These are phyloP conservation scores for Rhinocladiella similis DNA, from an alignment of 2,329 filamentous ascomycete species.

Conservation along the genomic window DNA sequence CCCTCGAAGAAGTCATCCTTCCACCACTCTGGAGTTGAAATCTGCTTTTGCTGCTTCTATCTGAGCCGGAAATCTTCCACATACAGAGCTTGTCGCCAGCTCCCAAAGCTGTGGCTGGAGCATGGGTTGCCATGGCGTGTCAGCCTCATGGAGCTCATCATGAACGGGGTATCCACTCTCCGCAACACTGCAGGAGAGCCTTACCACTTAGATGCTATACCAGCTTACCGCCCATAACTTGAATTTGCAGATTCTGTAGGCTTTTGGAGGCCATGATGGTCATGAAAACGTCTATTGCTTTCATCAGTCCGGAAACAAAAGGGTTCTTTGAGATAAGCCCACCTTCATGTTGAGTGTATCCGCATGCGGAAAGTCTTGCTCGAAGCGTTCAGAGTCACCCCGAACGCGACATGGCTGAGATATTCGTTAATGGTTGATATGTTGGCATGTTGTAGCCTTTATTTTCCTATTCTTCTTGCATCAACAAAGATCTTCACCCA, in stretches of 20 bases:
- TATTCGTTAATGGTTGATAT: conserved; percentile 20
- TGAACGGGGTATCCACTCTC: background rate
- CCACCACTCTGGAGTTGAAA: background rate
- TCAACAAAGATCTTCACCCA: conserved; percentile 25
- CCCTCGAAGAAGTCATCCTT: background rate
- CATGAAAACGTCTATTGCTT: conserved; percentile 6
- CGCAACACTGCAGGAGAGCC: conserved; percentile 1
- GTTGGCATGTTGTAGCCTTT: conserved; percentile 19
- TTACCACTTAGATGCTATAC: background rate
- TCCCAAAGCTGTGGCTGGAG: background rate
- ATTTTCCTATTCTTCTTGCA: conserved; percentile 20
- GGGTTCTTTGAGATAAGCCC: conserved; percentile 11
- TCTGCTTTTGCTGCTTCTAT: background rate
- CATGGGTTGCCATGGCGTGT: background rate
- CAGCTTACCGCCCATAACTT: background rate
- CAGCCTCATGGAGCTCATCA: background rate
- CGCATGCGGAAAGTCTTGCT: conserved; percentile 20
- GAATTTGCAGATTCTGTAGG: conserved; percentile 2
- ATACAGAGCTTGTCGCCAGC: too few relatives aligned
- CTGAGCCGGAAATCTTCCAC: background rate
- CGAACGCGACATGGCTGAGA: conserved; percentile 17
- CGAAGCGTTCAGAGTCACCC: conserved; percentile 11
- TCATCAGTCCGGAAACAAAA: conserved; percentile 23
- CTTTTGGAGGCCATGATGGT: background rate
- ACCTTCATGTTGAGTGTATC: conserved; percentile 8